Conservation (phyloP, 2,329 filamentous ascomycete species). For the Botrytis sinoallii region DNA sequence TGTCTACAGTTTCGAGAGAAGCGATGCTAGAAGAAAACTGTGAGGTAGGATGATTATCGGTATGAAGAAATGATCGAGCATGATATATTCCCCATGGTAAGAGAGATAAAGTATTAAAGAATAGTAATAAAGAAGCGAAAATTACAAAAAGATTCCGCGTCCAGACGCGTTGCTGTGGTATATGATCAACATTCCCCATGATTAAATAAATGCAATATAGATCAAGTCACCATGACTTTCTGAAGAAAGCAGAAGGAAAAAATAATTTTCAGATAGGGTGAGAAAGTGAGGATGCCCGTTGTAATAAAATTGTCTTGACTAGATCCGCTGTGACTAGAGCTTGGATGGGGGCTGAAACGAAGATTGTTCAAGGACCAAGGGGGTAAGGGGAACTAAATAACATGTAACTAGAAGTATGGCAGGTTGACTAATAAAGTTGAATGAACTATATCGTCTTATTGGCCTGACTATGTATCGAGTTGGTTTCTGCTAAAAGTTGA, state of each 20-base stretch:
- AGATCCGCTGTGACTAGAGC: background rate
- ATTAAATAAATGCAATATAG: background rate
- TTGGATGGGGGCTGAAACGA: conserved; percentile 8
- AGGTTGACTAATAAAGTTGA: background rate
- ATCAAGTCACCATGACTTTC: conserved; percentile 3
- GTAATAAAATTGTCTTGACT: background rate
- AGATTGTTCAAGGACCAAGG: background rate
- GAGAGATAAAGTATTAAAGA: conserved; percentile 17
- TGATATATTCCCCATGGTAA: conserved; percentile 14
- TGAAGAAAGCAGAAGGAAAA: background rate
- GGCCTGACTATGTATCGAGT: background rate
- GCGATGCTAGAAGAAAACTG: background rate
- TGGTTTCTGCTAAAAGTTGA: background rate
- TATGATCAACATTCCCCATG: conserved; percentile 20
- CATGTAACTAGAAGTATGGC: background rate
- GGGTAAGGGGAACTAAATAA: background rate
- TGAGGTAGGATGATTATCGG: background rate
- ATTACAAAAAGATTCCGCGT: conserved; percentile 15
- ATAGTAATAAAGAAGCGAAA: conserved; percentile 12
- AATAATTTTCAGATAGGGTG: background rate
- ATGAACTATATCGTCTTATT: background rate
- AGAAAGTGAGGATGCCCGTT: background rate
- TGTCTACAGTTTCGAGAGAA: background rate
- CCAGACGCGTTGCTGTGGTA: conserved; percentile 14
- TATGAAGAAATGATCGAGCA: background rate